These are phyloP conservation scores for Colletotrichum sp. DNA, from an alignment of 2,329 filamentous ascomycete species.

Conservation along the genomic window DNA sequence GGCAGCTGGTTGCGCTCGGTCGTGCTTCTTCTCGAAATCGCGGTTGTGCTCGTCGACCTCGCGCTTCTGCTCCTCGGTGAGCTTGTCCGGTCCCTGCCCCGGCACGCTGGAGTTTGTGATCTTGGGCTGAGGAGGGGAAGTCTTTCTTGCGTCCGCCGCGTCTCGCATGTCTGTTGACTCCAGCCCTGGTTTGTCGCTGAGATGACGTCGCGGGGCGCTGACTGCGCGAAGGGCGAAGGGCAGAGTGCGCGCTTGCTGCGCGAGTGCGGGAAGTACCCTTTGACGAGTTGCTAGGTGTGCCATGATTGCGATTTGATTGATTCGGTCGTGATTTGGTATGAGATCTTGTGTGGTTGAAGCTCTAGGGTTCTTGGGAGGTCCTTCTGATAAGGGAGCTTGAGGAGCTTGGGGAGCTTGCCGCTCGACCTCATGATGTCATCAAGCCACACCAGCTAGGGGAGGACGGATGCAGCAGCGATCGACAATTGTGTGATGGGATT, in stretches of 20 bases:
- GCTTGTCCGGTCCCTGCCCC: conserved; percentile 31
- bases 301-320: not conserved
- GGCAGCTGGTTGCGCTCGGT: conserved; percentile 43
- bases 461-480: conserved; percentile 5
- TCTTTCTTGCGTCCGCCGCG: conserved; percentile 5
- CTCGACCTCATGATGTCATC: conserved; percentile 13
- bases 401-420: not conserved
- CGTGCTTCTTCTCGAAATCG: conserved; percentile 62
- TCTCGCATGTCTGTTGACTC: conserved; percentile 8
- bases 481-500: conserved; percentile 1
- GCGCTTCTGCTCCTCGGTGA: conserved; percentile 56
- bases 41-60: conserved; percentile 65
- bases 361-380: not conserved
- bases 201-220: not conserved
- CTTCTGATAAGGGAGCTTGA: not conserved
- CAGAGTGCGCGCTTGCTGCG: not conserved
- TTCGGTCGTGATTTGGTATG: not conserved
- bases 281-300: not conserved
- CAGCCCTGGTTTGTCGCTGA: conserved; percentile 13
- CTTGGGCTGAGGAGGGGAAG: conserved; percentile 53
- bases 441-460: not conserved
- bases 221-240: not conserved
- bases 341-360: not conserved
- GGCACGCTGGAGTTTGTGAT: conserved; percentile 53
- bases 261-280: not conserved